Conservation (phyloP, 164 flowering plant genomes). For the Paratinospora sagittata region DNA sequence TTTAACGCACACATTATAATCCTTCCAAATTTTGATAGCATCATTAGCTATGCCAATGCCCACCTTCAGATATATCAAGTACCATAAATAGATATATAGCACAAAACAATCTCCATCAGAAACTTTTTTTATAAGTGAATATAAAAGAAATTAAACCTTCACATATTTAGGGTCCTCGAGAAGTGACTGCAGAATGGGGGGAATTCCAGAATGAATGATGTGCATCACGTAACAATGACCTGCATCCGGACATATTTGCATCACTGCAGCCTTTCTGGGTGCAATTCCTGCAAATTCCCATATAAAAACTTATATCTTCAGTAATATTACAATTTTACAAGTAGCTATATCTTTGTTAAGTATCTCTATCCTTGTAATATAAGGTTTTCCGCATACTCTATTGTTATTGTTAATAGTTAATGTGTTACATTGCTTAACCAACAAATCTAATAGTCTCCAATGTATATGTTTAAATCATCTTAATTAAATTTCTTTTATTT, state of each 20-base stretch:
- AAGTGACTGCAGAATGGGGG: slow-evolving; percentile 45
- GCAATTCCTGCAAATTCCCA: slow-evolving; percentile 42
- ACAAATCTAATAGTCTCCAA: too few relatives aligned
- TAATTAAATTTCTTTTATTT: too few relatives aligned
- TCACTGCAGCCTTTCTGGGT: slow-evolving; percentile 68
- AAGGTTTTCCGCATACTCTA: too few relatives aligned
- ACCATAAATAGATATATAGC: slow-evolving; percentile 5
- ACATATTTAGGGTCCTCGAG: slow-evolving; percentile 56
- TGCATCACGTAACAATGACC: slow-evolving; percentile 73
- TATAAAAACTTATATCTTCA: too few relatives aligned
- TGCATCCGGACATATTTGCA: slow-evolving; percentile 68
- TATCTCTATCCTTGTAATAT: too few relatives aligned
- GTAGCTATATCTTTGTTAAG: too few relatives aligned
- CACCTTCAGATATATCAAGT: slow-evolving; percentile 41
- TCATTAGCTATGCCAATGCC: slow-evolving; percentile 67
- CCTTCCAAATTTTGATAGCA: slow-evolving; percentile 56
- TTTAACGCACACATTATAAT: slow-evolving; percentile 51
- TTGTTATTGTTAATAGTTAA: too few relatives aligned
- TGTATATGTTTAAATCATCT: too few relatives aligned
- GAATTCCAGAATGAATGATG: slow-evolving; percentile 77
- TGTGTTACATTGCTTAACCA: too few relatives aligned
- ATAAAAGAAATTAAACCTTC: slow-evolving; percentile 38
- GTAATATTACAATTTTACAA: too few relatives aligned
- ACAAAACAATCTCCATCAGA: neutral
- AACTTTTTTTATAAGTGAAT: neutral